Base-by-base conservation (phyloP, 257 asterid species). In the Haberlea rhodopensis region DNA sequence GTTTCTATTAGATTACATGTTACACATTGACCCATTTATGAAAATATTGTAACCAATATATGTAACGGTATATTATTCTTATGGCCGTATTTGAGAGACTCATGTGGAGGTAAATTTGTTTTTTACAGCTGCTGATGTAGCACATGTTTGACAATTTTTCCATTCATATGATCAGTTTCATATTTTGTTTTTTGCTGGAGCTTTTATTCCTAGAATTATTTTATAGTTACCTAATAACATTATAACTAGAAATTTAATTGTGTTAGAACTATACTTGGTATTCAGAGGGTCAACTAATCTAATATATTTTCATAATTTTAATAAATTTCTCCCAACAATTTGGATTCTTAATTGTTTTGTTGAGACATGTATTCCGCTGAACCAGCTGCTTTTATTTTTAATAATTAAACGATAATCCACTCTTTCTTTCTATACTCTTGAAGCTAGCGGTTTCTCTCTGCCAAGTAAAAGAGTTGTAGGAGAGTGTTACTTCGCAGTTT, bases 1-100 rank as follows among this genome's bases (percentile, higher is more conserved):
- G 56, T 45, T 34, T 52, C 56, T 46, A 53, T 64, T 24, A 32
- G 51, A 26, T 43, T 57, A 46, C 67, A 22, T 63, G 51, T 49
- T 22, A 40, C 21, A 61, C 53, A 24, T 13, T 24, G n/a, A 22
- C 55, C 51, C 22, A 15, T 54, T 27, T 71, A 54, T 16, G 53
- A 46, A 65, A 48, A 54, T 62, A 15, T 49, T 63, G 2, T 29
- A 15, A 53, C 64, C 40, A 8, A 62, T 13, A 57, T 43, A 16
- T 34, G 11, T 51, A 24, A 45, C 10, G 25, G 23, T 53, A 55
- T 22, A 53, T 1, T 54, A 18, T 2, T 9, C 31, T 26, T 58
- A 19, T 29, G 60, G 53, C 11, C 34, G 66, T 32, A 40, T 58
- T 24, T 31, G 53, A 60, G 52, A 22, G 22, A 24, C 18, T 60